These are phyloP conservation scores for Clarireedia paspali DNA, from an alignment of 2,329 filamentous ascomycete species.

Conservation along the genomic window DNA sequence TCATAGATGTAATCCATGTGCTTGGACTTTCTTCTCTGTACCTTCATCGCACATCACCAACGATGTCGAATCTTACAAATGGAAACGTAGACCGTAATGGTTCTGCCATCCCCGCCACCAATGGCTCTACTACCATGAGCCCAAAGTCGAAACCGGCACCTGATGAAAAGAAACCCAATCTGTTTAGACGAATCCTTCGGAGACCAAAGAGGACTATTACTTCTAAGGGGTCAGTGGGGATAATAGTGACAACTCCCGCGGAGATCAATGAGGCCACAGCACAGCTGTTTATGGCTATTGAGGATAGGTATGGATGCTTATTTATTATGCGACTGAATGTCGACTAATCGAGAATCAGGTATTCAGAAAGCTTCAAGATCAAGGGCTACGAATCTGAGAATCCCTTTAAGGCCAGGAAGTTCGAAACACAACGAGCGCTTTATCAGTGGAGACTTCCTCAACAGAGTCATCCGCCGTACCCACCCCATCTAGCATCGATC, in stretches of 20 bases:
- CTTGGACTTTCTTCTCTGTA: neutral
- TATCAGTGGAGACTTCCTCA: constrained; percentile 9
- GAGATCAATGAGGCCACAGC: constrained; percentile 5
- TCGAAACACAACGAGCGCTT: constrained; percentile 5
- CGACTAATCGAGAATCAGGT: neutral
- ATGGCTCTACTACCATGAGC: neutral
- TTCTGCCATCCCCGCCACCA: neutral
- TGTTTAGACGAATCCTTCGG: neutral
- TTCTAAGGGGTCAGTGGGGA: neutral
- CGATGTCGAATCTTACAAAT: neutral
- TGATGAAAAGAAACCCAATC: neutral
- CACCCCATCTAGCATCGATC: constrained; percentile 26
- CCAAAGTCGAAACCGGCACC: neutral
- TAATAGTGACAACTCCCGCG: neutral
- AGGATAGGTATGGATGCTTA: neutral
- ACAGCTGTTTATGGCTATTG: neutral
- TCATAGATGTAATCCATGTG: neutral
- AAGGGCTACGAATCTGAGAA: constrained; percentile 1
- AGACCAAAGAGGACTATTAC: neutral
- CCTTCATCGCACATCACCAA: neutral
- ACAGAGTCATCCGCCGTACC: constrained; percentile 14
- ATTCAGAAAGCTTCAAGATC: neutral
- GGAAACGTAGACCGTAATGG: neutral
- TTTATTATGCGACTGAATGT: neutral
- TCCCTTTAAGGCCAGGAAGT: neutral